Evolutionary conservation across 2,329 filamentous ascomycete genomes (phyloP).

Genomic region (Chaetomium strumarium): DNA sequence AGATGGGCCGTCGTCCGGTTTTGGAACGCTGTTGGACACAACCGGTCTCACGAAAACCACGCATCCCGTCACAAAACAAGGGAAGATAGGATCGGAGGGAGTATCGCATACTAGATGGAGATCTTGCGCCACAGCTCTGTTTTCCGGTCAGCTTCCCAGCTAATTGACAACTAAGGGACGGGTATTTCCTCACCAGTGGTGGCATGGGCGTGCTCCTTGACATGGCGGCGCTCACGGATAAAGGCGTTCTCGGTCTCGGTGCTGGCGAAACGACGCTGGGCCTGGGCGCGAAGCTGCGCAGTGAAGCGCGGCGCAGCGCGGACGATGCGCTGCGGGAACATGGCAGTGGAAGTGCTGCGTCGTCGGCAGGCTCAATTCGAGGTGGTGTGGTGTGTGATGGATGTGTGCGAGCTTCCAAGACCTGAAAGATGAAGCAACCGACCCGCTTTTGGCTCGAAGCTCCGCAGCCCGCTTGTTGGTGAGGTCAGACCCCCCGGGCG

Average conservation of each 20-base stretch:
- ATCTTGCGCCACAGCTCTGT: slow-evolving; percentile 93
- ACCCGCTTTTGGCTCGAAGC: slow-evolving; percentile 19
- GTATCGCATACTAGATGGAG: slow-evolving; percentile 75
- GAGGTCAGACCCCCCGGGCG: slow-evolving; percentile 22
- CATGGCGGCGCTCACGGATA: slow-evolving; percentile 82
- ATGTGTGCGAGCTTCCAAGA: slow-evolving; percentile 7
- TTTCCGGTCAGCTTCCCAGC: slow-evolving; percentile 29
- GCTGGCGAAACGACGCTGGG: slow-evolving; percentile 68
- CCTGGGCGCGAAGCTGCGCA: slow-evolving; percentile 52
- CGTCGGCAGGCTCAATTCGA: slow-evolving; percentile 7
- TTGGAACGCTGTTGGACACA: not conserved
- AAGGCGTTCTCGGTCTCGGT: slow-evolving; percentile 76
- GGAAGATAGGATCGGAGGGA: slow-evolving; percentile 14
- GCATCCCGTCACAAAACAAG: slow-evolving; percentile 10
- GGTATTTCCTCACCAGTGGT: slow-evolving; percentile 63
- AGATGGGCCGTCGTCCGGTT: not conserved
- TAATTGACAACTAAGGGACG: not conserved
- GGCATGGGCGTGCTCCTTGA: slow-evolving; percentile 82
- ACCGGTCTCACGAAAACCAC: slow-evolving; percentile 17
- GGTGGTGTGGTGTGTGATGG: slow-evolving; percentile 10
- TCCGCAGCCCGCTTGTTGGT: slow-evolving; percentile 11
- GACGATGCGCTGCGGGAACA: slow-evolving; percentile 17
- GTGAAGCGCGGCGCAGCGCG: slow-evolving; percentile 44
- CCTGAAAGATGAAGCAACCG: slow-evolving; percentile 18
- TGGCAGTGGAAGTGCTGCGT: slow-evolving; percentile 9